These are phyloP conservation scores for Rhytidhysteron rufulum DNA, from an alignment of 2,329 filamentous ascomycete species.

Conservation along the genomic window DNA sequence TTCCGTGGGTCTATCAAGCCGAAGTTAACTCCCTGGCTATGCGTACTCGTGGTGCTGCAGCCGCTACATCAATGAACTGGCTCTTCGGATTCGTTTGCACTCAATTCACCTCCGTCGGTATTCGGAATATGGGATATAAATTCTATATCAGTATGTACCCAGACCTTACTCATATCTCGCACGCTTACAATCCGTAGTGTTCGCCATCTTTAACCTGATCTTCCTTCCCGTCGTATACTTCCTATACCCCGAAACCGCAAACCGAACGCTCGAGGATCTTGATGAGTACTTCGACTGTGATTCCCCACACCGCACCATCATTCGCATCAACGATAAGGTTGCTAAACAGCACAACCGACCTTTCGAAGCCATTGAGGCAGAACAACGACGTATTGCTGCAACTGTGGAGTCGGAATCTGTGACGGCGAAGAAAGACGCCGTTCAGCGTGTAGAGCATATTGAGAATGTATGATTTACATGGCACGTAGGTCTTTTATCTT, in stretches of 20 bases:
- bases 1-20: conserved; percentile 43
- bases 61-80: conserved; percentile 46
- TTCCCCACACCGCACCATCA: conserved; percentile 12
- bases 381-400: conserved; percentile 12
- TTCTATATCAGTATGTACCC: conserved; percentile 31
- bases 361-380: conserved; percentile 16
- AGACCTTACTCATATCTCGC: too few species aligned
- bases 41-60: conserved; percentile 42
- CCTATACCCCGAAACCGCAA: conserved; percentile 24
- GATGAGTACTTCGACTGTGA: conserved; percentile 20
- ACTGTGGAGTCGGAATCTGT: not conserved
- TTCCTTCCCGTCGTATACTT: conserved; percentile 21
- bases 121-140: conserved; percentile 40
- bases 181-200: conserved; percentile 17
- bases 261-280: conserved; percentile 23
- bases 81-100: conserved; percentile 42
- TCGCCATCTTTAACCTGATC: conserved; percentile 19
- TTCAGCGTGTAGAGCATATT: not conserved
- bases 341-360: conserved; percentile 17
- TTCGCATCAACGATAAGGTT: conserved; percentile 14
- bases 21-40: conserved; percentile 42
- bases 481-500: too few species aligned
- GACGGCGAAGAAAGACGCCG: not conserved
- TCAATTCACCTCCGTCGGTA: conserved; percentile 44
- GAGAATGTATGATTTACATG: too few species aligned